Evolutionary conservation across 1,284 basidiomycete species (phyloP).

Genomic region (Cystobasidium pallidum): DNA sequence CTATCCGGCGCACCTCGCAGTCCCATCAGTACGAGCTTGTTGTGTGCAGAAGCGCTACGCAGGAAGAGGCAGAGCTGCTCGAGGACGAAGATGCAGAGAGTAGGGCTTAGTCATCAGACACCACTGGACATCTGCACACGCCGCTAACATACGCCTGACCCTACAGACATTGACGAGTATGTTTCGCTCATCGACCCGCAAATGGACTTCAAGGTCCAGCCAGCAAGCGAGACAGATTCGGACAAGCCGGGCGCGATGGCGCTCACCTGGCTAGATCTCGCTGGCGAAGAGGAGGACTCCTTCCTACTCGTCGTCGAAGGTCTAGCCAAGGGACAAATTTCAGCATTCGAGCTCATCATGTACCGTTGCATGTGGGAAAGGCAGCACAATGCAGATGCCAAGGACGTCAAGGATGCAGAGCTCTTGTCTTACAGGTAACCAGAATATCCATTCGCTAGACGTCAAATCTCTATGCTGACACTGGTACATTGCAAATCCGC

Average conservation of each 20-base stretch:
- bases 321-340: slow-evolving; percentile 51
- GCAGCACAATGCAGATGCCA: slow-evolving; percentile 47
- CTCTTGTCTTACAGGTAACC: slow-evolving; percentile 50
- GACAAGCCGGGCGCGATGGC: slow-evolving; percentile 13
- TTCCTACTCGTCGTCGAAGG: slow-evolving; percentile 50
- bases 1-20: slow-evolving; percentile 78
- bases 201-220: slow-evolving; percentile 28
- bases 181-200: slow-evolving; percentile 40
- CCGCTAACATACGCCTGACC: background rate
- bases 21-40: slow-evolving; percentile 96
- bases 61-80: slow-evolving; percentile 88
- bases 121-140: too few species aligned
- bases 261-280: slow-evolving; percentile 87
- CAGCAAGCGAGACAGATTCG: slow-evolving; percentile 41
- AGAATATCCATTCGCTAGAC: background rate
- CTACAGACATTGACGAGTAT: slow-evolving; percentile 36
- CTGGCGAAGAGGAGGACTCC: slow-evolving; percentile 65
- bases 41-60: slow-evolving; percentile 89
- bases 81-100: slow-evolving; percentile 90
- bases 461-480: background rate
- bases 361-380: slow-evolving; percentile 55
- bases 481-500: too few species aligned
- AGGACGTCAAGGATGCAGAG: slow-evolving; percentile 46
- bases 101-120: slow-evolving; percentile 56
- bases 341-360: slow-evolving; percentile 55